Percentiles rank a stretch among this genome's conserved stretches.
These are phyloP conservation scores for Nemania sp. DNA, from an alignment of 2,329 filamentous ascomycete species.

Conservation along the genomic window DNA sequence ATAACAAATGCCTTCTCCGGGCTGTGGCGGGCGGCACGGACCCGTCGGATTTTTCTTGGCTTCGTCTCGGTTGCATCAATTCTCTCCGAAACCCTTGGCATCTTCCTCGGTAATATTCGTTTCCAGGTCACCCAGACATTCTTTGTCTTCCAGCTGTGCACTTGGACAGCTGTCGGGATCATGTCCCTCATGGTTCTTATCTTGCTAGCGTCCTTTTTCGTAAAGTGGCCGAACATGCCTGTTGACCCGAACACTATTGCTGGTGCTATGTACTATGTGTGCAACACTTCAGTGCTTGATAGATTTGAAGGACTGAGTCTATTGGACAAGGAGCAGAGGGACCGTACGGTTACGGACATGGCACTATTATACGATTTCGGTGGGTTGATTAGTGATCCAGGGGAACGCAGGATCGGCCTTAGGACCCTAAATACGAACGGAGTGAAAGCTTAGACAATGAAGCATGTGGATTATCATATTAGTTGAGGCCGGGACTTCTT, in stretches of 20 bases:
- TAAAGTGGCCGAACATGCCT: constrained; percentile 43
- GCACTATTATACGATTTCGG: constrained; percentile 10
- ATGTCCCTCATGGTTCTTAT: constrained; percentile 43
- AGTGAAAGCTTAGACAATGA: constrained; percentile 3
- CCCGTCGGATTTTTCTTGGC: constrained; percentile 14
- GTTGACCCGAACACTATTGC: constrained; percentile 43
- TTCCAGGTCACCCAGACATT: constrained; percentile 43
- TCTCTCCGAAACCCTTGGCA: constrained; percentile 24
- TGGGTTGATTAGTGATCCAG: constrained; percentile 5
- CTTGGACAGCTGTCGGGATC: constrained; percentile 40
- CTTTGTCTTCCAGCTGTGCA: constrained; percentile 38
- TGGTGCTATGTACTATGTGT: constrained; percentile 43
- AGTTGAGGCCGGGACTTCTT: too few species aligned
- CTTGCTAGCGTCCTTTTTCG: constrained; percentile 40
- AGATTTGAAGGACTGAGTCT: constrained; percentile 11
- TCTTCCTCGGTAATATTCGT: constrained; percentile 45
- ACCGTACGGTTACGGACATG: constrained; percentile 8
- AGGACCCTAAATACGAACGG: background rate
- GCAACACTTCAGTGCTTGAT: background rate
- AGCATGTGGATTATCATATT: too few species aligned
- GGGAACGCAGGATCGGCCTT: constrained; percentile 3
- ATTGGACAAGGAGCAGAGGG: constrained; percentile 14
- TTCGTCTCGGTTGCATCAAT: constrained; percentile 12
- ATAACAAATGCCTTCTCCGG: constrained; percentile 21
- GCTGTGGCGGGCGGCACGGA: constrained; percentile 9